Conservation (phyloP, 139 green algal species). For the Chlamydomonas asymmetrica region DNA sequence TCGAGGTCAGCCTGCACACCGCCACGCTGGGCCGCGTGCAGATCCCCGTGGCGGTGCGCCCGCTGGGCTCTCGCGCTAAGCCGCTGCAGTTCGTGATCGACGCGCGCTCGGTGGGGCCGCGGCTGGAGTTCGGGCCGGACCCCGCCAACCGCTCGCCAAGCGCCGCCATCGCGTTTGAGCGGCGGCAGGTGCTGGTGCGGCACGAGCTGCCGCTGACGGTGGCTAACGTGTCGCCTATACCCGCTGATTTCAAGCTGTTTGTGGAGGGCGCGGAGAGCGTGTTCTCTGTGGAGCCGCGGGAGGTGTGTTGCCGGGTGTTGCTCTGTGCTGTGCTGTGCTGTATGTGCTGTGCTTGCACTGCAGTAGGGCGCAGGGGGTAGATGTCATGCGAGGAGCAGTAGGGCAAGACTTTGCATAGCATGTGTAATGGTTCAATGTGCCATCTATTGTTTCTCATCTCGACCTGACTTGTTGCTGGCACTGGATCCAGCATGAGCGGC, state of each 20-base stretch:
- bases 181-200: constrained; percentile 65
- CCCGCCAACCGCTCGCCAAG: constrained; percentile 1
- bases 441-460: no score
- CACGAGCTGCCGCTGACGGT: constrained; percentile 51
- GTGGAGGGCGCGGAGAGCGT: constrained; percentile 60
- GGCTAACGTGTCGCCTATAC: constrained; percentile 72
- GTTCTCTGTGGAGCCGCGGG: constrained; percentile 62
- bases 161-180: constrained; percentile 58
- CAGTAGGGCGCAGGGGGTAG: no score
- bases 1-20: constrained; percentile 65
- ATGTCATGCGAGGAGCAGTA: no score
- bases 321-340: no score
- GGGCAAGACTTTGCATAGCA: no score
- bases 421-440: no score
- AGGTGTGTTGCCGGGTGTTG: constrained; percentile 18
- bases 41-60: constrained; percentile 63
- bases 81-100: constrained; percentile 69
- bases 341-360: no score
- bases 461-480: no score
- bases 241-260: constrained; percentile 74
- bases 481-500: no score
- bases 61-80: constrained; percentile 51
- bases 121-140: constrained; percentile 54
- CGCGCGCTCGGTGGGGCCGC: constrained; percentile 63
- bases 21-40: constrained; percentile 68